Base-by-base conservation (phyloP, 169 alveolate genomes). In the Cryptosporidium xiaoi region DNA sequence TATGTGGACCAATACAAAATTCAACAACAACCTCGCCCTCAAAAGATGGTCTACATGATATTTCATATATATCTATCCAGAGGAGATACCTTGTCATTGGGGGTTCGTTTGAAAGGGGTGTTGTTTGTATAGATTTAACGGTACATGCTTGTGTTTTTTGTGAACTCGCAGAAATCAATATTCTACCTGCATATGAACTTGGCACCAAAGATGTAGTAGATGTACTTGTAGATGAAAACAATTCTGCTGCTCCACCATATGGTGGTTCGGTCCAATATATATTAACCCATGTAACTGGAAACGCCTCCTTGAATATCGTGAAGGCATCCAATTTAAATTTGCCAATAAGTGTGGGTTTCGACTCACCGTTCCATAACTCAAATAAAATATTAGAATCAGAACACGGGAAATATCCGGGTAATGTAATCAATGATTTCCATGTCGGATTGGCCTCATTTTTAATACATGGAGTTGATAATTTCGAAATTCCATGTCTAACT, bases 361-460 rank as follows among this genome's bases (percentile, higher is more conserved):
- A 82, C 29, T 92, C 92, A 62, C 95, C 95, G 60, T 93, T 93
- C 91, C 94, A 91, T 24, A 93, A 55, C 85, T 91, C 90, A 33
- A 84, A 71, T 12, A 92, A 64, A 40, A 92, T 77, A 64, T 92
- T 90, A 5, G 92, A 90, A 29, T 85, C 93, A 18, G 90, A 92
- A 82, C 93, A 87, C 29, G 96, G 96, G 7, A 62, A 27, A 77
- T 60, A 60, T 50, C 95, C 93, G 0, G 96, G 96, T 44, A 94
- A 36, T 82, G 89, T 91, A 24, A 94, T 84, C 10, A 94, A 90
- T 20, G 95, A 50, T 65, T 94, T 94, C 96, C 96, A 94, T 2
- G 89, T 93, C 0, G 96, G 96, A 51, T 94, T 92, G 0, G 96
- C 93, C 34, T 84, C 94, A 66, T 91, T 94, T 64, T 89, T 90